Conservation (phyloP, 2,329 filamentous ascomycete species). For the Cryphonectria nitschkei region DNA sequence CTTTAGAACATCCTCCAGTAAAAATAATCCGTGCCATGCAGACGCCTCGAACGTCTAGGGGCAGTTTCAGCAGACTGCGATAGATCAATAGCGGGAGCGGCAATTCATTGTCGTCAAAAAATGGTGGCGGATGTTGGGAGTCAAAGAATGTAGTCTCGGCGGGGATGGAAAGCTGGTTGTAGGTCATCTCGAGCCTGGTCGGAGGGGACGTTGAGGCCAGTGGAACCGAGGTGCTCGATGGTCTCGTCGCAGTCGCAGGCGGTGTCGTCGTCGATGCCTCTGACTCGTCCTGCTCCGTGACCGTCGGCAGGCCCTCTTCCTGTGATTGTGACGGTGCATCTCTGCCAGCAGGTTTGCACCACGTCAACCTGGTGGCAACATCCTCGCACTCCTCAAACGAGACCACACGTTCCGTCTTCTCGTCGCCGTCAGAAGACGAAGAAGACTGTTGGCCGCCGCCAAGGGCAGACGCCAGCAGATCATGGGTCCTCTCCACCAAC, state of each 20-base stretch:
- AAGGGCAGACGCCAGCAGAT: slow-evolving; percentile 57
- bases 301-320: slow-evolving; percentile 50
- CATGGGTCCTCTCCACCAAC: slow-evolving; percentile 71
- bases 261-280: slow-evolving; percentile 34
- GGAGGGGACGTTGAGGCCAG: slow-evolving; percentile 54
- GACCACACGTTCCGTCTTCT: slow-evolving; percentile 45
- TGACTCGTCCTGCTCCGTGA: slow-evolving; percentile 62
- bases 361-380: slow-evolving; percentile 72
- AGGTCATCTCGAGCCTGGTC: slow-evolving; percentile 66
- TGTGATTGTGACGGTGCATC: slow-evolving; percentile 7
- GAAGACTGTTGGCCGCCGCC: slow-evolving; percentile 22
- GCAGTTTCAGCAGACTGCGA: slow-evolving; percentile 72
- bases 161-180: slow-evolving; percentile 71
- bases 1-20: slow-evolving; percentile 76
- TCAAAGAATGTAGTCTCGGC: slow-evolving; percentile 78
- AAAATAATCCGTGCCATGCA: slow-evolving; percentile 92
- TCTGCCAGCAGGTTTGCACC: slow-evolving; percentile 62
- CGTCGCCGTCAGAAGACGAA: slow-evolving; percentile 32
- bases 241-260: slow-evolving; percentile 31
- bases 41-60: slow-evolving; percentile 78
- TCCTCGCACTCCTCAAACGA: slow-evolving; percentile 84
- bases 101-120: slow-evolving; percentile 85
- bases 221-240: slow-evolving; percentile 45
- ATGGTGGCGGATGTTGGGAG: slow-evolving; percentile 50
- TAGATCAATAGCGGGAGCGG: slow-evolving; percentile 79